These are phyloP conservation scores for Eucalyptus microcorys DNA, from an alignment of 345 rosid species.

Conservation along the genomic window DNA sequence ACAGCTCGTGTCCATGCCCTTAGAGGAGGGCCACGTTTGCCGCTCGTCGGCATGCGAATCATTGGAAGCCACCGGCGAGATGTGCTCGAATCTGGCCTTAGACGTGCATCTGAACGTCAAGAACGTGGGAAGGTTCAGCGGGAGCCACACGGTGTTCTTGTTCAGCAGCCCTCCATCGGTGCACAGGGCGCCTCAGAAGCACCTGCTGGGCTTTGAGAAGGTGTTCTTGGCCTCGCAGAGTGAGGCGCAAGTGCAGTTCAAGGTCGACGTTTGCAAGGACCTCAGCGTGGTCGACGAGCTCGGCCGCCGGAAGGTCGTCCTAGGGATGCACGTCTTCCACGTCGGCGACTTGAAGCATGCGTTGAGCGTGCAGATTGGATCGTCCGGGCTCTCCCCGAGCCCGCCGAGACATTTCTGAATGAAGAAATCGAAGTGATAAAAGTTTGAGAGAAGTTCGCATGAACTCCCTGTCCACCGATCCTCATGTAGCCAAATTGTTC, in stretches of 20 bases:
- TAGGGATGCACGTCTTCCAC: slow-evolving; percentile 66
- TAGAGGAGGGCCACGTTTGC: slow-evolving; percentile 46
- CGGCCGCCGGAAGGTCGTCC: slow-evolving; percentile 43
- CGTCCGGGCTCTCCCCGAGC: background rate
- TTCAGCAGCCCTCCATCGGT: slow-evolving; percentile 60
- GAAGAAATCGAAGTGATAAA: background rate
- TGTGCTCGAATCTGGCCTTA: slow-evolving; percentile 32
- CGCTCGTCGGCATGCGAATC: slow-evolving; percentile 49
- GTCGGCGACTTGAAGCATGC: slow-evolving; percentile 60
- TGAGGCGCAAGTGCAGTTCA: slow-evolving; percentile 27
- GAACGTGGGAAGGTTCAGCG: slow-evolving; percentile 37
- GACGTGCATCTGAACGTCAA: slow-evolving; percentile 41
- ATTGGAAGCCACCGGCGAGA: slow-evolving; percentile 18
- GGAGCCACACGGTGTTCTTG: slow-evolving; percentile 66
- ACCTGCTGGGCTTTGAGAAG: slow-evolving; percentile 62
- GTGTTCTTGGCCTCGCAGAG: slow-evolving; percentile 18
- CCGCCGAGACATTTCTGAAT: background rate
- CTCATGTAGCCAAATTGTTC: background rate
- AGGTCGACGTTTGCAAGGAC: slow-evolving; percentile 63
- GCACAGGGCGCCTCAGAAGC: slow-evolving; percentile 59
- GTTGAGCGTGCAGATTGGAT: slow-evolving; percentile 45
- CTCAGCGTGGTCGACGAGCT: slow-evolving; percentile 60
- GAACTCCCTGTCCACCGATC: background rate
- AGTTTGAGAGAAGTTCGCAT: background rate
- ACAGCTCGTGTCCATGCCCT: slow-evolving; percentile 14